phyloP scores from a whole-genome alignment of 139 green algal genomes.

The Choricystis sp. region DNA sequence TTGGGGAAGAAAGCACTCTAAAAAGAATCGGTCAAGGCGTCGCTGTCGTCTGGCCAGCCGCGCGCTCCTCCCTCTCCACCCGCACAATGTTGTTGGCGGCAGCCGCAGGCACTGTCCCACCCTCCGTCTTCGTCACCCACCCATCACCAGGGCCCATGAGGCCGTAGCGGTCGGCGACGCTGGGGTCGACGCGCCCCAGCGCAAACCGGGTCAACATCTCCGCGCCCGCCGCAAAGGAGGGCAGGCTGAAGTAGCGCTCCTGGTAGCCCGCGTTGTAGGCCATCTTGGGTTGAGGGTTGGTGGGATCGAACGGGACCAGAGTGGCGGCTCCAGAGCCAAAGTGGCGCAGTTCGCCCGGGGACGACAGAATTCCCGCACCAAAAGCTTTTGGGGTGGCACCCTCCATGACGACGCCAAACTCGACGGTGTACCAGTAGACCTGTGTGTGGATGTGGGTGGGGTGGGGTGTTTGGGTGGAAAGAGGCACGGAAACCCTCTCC shows the following conservation, averaged over 20 bases:
- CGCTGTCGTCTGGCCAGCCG: too few relatives aligned
- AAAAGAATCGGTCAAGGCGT: too few relatives aligned
- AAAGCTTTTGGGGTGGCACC: constrained; percentile 47
- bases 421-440: constrained; percentile 64
- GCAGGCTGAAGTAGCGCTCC: constrained; percentile 57
- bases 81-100: too few relatives aligned
- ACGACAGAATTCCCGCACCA: constrained; percentile 64
- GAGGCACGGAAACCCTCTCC: neutral
- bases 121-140: too few relatives aligned
- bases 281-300: constrained; percentile 55
- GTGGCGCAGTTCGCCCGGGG: constrained; percentile 69
- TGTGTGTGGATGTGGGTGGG: neutral
- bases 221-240: constrained; percentile 50
- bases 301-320: constrained; percentile 56
- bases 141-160: neutral
- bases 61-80: too few relatives aligned
- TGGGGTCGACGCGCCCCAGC: too few relatives aligned
- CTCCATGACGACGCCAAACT: constrained; percentile 84
- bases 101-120: too few relatives aligned
- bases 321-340: constrained; percentile 40
- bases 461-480: neutral
- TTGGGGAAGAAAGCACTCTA: too few relatives aligned
- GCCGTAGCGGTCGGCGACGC: neutral
- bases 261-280: constrained; percentile 82
- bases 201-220: constrained; percentile 35